These are phyloP conservation scores for Solanum ossicruentum DNA, from an alignment of 257 asterid species.

Conservation along the genomic window DNA sequence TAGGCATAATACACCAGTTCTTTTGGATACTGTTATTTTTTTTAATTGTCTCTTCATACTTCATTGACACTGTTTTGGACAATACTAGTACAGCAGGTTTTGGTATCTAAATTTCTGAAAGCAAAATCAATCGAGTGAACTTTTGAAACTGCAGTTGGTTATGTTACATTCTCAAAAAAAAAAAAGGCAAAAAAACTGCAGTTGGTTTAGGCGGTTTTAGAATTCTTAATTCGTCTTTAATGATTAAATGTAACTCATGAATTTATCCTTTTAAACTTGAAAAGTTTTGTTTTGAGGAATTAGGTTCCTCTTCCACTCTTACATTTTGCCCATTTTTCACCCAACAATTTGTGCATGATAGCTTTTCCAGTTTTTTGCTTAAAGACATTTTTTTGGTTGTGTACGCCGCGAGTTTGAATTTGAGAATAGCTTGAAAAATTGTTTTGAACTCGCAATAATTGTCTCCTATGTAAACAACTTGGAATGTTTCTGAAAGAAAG, in stretches of 20 bases:
- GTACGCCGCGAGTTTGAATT: neutral
- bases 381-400: neutral
- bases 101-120: neutral
- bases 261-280: neutral
- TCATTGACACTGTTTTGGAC: neutral
- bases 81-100: neutral
- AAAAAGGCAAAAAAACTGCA: no score
- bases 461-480: neutral
- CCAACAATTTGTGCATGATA: neutral
- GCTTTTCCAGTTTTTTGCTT: neutral
- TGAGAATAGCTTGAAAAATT: neutral
- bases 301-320: neutral
- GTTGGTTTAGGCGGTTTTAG: neutral
- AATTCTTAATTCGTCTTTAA: neutral
- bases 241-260: neutral
- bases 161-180: no score
- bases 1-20: neutral
- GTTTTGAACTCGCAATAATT: neutral
- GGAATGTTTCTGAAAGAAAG: neutral
- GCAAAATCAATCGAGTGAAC: neutral
- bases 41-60: neutral
- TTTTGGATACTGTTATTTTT: neutral
- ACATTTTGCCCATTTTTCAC: neutral
- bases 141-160: neutral
- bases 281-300: neutral